Evolutionary conservation across 2,329 filamentous ascomycete species (phyloP).

Genomic region (Xylariomycetidae sp.): DNA sequence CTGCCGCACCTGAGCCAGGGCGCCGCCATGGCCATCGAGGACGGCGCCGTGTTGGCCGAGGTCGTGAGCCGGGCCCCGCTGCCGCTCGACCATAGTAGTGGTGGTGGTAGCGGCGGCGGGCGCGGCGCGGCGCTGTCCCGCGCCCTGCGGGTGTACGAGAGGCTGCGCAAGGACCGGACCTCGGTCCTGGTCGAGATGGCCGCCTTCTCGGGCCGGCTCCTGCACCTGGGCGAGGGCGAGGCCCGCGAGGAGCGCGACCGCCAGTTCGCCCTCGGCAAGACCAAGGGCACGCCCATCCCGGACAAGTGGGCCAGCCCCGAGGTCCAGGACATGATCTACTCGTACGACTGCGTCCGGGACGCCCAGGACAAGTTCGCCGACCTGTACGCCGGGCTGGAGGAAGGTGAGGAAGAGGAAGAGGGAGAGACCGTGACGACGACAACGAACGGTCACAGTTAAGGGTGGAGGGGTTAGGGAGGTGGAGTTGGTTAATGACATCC

Average conservation of each 20-base stretch:
- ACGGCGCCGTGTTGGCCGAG: constrained; percentile 56
- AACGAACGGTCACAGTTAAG: no score
- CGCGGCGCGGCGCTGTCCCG: constrained; percentile 37
- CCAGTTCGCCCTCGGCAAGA: constrained; percentile 47
- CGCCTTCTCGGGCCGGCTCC: constrained; percentile 44
- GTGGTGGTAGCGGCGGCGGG: constrained; percentile 20
- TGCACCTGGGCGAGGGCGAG: constrained; percentile 55
- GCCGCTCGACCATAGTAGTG: no score
- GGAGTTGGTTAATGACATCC: no score
- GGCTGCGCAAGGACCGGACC: constrained; percentile 51
- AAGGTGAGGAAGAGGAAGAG: constrained; percentile 7
- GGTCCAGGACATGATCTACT: constrained; percentile 63
- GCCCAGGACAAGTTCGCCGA: constrained; percentile 48
- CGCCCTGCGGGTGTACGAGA: constrained; percentile 50
- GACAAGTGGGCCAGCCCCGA: constrained; percentile 70
- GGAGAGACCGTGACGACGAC: no score
- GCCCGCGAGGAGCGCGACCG: constrained; percentile 56
- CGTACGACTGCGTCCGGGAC: constrained; percentile 55
- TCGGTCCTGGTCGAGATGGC: constrained; percentile 50
- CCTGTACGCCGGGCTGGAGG: constrained; percentile 32
- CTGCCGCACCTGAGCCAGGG: constrained; percentile 65
- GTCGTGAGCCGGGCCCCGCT: constrained; percentile 38
- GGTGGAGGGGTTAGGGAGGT: no score
- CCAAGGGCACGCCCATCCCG: constrained; percentile 46
- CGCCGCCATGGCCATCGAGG: constrained; percentile 64